A percentile compares a stretch with the other conserved stretches of the same genome.
These are phyloP conservation scores for Erucastrum elatum DNA, from an alignment of 345 rosid species.

Conservation along the genomic window DNA sequence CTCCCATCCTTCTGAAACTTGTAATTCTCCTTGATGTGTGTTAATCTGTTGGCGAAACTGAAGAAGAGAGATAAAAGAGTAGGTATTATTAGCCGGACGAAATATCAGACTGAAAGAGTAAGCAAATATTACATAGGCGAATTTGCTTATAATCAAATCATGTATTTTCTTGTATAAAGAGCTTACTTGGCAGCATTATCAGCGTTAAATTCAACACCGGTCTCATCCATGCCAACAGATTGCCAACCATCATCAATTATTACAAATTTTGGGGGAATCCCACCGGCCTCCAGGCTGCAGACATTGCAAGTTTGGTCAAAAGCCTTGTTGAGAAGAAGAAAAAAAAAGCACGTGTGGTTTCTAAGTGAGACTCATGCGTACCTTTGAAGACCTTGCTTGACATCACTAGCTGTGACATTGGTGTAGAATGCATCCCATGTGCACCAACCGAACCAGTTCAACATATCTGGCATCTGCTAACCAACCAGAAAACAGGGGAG, in stretches of 20 bases:
- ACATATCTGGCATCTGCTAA: conserved; percentile 5
- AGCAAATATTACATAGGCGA: not conserved
- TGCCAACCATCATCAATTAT: conserved; percentile 10
- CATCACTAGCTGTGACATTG: conserved; percentile 5
- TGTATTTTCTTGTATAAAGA: not conserved
- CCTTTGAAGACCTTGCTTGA: conserved; percentile 2
- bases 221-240: conserved; percentile 8
- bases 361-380: not conserved
- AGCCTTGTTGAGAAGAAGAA: not conserved
- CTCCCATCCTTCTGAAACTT: conserved; percentile 1
- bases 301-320: not conserved
- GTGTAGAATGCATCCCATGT: conserved; percentile 7
- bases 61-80: not conserved
- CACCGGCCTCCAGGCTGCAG: conserved; percentile 7
- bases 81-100: not conserved
- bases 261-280: not conserved
- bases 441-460: conserved; percentile 15
- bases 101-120: too few relatives aligned
- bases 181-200: conserved; percentile 9
- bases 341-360: not conserved
- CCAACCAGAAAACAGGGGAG: not conserved
- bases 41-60: conserved; percentile 7
- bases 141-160: not conserved
- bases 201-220: not conserved
- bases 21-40: conserved; percentile 2